phyloP scores from a whole-genome alignment of 2,329 filamentous ascomycete genomes.

The Nakataea oryzae region DNA sequence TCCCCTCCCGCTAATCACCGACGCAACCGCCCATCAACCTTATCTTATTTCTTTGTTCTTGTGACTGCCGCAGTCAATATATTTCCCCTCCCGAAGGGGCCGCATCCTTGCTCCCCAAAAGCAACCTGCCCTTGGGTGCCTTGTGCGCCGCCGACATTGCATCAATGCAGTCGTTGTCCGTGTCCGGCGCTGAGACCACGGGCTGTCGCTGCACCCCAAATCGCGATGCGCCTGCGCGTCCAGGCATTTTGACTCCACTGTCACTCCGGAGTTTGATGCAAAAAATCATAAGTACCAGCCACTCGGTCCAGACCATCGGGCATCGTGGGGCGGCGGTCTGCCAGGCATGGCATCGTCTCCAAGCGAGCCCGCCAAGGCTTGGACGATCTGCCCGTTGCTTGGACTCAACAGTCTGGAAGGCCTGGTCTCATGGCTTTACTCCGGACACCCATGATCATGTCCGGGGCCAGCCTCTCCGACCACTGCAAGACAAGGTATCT shows the following conservation, averaged over 20 bases:
- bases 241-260: background rate
- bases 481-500: background rate
- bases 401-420: background rate
- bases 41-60: background rate
- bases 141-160: background rate
- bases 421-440: background rate
- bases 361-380: background rate
- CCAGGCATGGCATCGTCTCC: background rate
- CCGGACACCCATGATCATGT: background rate
- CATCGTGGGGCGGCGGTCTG: too few species aligned
- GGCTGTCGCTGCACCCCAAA: background rate
- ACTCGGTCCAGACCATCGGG: background rate
- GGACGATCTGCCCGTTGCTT: background rate
- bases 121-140: too few species aligned
- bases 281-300: background rate
- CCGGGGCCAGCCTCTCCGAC: background rate
- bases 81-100: background rate
- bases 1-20: background rate
- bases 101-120: background rate
- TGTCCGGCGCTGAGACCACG: background rate
- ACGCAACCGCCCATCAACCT: background rate
- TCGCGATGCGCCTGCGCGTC: background rate
- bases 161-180: background rate
- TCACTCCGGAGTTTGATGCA: background rate
- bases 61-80: background rate